Percentiles rank a stretch among this genome's conserved stretches.
Evolutionary conservation across 805 yeast species (phyloP).

Genomic region (Scheffersomyces coipomensis): DNA sequence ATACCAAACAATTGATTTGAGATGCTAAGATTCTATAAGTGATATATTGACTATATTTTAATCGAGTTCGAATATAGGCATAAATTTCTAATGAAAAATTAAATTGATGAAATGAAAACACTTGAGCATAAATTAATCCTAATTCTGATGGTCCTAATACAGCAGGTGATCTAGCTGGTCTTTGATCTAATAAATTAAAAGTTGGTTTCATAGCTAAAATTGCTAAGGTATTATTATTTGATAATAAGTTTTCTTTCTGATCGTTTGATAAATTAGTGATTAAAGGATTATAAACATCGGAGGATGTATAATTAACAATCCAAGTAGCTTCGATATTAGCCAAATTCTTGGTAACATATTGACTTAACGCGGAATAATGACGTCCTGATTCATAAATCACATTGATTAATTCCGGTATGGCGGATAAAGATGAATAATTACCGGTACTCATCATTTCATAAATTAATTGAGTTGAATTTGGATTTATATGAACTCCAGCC

Average conservation of each 20-base stretch:
- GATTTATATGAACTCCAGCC: conserved; percentile 24
- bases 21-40: conserved; percentile 25
- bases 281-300: conserved; percentile 15
- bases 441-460: conserved; percentile 14
- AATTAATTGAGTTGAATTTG: conserved; percentile 23
- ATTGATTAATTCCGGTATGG: conserved; percentile 12
- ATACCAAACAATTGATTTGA: conserved; percentile 25
- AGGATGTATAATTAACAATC: conserved; percentile 18
- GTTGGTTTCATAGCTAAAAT: conserved; percentile 20
- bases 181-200: conserved; percentile 18
- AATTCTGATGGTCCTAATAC: conserved; percentile 31
- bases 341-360: conserved; percentile 24
- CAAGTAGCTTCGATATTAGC: conserved; percentile 15
- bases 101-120: conserved; percentile 34
- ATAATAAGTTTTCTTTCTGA: conserved; percentile 10
- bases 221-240: conserved; percentile 13
- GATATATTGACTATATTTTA: conserved; percentile 24
- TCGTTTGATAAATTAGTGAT: conserved; percentile 6
- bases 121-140: conserved; percentile 30
- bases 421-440: conserved; percentile 10
- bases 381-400: conserved; percentile 26
- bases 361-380: conserved; percentile 29
- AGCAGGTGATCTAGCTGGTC: conserved; percentile 17
- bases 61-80: conserved; percentile 14
- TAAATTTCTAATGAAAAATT: conserved; percentile 27